Base-by-base conservation (phyloP, 352 stramenopile genomes). In the Elongisporangium prolatum region DNA sequence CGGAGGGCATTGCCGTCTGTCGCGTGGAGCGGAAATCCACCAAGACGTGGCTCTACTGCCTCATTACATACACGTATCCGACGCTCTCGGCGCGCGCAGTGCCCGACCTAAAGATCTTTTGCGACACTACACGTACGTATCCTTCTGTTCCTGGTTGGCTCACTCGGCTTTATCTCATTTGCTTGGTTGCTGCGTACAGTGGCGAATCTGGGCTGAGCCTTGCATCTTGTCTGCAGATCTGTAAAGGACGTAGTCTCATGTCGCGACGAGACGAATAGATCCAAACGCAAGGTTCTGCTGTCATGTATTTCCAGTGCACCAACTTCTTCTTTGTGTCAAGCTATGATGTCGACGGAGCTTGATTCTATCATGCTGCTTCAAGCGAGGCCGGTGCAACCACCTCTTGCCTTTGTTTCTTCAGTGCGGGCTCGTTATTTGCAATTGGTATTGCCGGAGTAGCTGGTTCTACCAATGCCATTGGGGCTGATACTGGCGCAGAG, bases 51-150 rank as follows among this genome's bases (percentile, higher is more conserved):
- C 67, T 93, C 48, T 91, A 72, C 63, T 86, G 70, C 56, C 77
- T 93, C 60, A 89, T 91, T 61, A 93, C 84, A 28, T 93, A 93
- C 69, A 69, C 77, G 47, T 89, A 90, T 59, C 84, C 84, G 60
- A 93, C 81, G 52, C 65, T 91, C 40, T 93, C 84, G 38, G 80
- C 84, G 34, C 80, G 81, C 57, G 81, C 78, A 11, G 81, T 89
- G 47, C 81, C 84, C 28, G 81, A 91, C 59, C 74, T 91, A 51
- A 86, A 89, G 60, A 78, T 88, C 6, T 93, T 93, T 52, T 91
- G 80, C 63, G 74, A 89, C 50, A 82, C 66, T 11, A 60, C 80
- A 13, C 51, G 75, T 86, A 54, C 49, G 72, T 69, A 5, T 1
- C 18, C 21, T 17, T 17, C 18, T 37, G 21, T 44, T 59, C 8